These are phyloP conservation scores for Cenococcum geophilum DNA, from an alignment of 495 filamentous ascomycete genomes.

Conservation along the genomic window DNA sequence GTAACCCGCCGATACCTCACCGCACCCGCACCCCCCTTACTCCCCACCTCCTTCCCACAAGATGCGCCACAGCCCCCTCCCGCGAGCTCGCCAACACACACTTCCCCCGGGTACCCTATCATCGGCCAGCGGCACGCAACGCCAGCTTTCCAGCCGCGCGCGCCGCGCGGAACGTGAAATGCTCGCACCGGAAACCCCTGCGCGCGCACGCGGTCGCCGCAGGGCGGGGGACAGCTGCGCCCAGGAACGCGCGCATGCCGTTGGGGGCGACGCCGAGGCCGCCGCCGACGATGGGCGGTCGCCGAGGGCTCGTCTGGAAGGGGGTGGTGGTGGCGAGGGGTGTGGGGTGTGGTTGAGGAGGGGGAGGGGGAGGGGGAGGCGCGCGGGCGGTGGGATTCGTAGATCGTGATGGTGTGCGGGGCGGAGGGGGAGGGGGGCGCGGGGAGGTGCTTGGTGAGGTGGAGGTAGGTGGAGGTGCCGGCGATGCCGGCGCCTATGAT, in stretches of 20 bases:
- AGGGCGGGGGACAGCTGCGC: slow-evolving; percentile 37
- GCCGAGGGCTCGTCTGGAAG: not conserved
- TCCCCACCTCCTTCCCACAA: slow-evolving; percentile 23
- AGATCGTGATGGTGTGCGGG: slow-evolving; percentile 37
- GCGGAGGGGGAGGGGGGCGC: slow-evolving; percentile 13
- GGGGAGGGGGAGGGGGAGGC: slow-evolving; percentile 5
- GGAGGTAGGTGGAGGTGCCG: slow-evolving; percentile 46
- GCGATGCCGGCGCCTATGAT: slow-evolving; percentile 51
- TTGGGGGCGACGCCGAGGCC: slow-evolving; percentile 48
- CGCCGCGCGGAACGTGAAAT: slow-evolving; percentile 40
- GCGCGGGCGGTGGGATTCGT: slow-evolving; percentile 41
- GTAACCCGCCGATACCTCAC: slow-evolving; percentile 20
- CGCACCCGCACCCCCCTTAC: too few relatives aligned
- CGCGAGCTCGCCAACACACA: slow-evolving; percentile 14
- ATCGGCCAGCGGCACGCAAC: slow-evolving; percentile 6
- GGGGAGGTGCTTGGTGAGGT: slow-evolving; percentile 46
- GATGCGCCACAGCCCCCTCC: slow-evolving; percentile 24
- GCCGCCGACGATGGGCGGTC: slow-evolving; percentile 42
- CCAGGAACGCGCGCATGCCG: slow-evolving; percentile 43
- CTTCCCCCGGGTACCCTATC: not conserved
- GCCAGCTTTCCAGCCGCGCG: slow-evolving; percentile 37
- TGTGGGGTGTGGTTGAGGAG: not conserved
- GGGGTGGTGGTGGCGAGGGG: not conserved
- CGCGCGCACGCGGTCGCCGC: slow-evolving; percentile 36
- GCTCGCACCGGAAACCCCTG: slow-evolving; percentile 39